Percentiles rank a stretch among this genome's conserved stretches.
Conservation (phyloP, 1,284 basidiomycete genomes). For the Malassezia caprae region DNA sequence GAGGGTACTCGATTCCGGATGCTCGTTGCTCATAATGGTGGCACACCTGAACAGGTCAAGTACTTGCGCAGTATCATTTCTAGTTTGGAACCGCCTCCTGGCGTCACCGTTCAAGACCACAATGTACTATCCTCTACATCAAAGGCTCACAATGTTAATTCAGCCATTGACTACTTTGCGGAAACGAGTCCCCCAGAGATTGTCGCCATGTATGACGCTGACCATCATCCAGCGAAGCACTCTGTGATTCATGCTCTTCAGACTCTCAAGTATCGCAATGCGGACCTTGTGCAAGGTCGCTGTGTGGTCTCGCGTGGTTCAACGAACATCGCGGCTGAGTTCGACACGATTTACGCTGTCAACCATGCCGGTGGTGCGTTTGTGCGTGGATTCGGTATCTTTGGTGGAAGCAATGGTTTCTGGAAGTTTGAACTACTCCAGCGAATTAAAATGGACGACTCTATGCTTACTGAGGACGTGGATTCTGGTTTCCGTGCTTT, state of each 20-base stretch:
- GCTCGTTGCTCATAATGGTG: not conserved
- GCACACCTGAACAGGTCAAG: not conserved
- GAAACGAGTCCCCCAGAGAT: conserved; percentile 26
- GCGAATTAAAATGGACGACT: conserved; percentile 32
- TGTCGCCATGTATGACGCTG: conserved; percentile 37
- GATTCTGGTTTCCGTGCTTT: conserved; percentile 38
- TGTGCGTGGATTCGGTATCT: conserved; percentile 33
- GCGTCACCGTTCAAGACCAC: not conserved
- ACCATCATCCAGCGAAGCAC: conserved; percentile 34
- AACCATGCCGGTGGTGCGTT: conserved; percentile 36
- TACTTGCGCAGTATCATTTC: not conserved
- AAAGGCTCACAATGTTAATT: conserved; percentile 39
- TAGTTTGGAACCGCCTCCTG: not conserved
- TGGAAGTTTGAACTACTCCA: conserved; percentile 38
- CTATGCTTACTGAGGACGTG: conserved; percentile 43
- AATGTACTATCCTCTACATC: conserved; percentile 20
- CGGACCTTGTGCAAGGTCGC: conserved; percentile 39
- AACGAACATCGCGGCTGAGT: conserved; percentile 30
- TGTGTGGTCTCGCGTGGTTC: conserved; percentile 34
- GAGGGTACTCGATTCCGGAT: not conserved
- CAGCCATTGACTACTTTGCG: conserved; percentile 28
- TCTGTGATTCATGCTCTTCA: conserved; percentile 33
- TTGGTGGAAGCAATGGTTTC: conserved; percentile 39
- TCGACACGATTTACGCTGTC: conserved; percentile 39
- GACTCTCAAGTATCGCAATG: conserved; percentile 33